Evolutionary conservation across 73 alveolate genomes (phyloP).

Genomic region (Stentor roeselii): DNA sequence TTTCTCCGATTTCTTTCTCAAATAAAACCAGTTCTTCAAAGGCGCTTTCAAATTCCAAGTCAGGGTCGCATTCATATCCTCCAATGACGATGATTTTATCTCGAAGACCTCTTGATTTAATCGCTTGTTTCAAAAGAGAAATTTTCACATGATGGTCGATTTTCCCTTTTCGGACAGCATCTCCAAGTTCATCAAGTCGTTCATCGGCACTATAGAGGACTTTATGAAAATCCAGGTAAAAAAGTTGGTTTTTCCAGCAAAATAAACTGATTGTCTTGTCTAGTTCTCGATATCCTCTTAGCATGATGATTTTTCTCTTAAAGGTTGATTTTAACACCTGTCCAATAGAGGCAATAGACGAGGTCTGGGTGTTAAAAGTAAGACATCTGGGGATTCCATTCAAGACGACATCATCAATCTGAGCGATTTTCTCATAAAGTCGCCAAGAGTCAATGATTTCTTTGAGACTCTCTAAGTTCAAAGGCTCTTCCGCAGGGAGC

Average conservation of each 20-base stretch:
- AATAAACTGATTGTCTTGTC: background rate
- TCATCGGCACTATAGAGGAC: background rate
- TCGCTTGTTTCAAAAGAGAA: background rate
- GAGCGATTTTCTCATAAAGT: constrained; percentile 10
- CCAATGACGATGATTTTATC: constrained; percentile 14
- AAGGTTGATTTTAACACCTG: background rate
- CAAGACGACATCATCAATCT: background rate
- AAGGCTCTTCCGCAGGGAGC: background rate
- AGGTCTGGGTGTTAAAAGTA: background rate
- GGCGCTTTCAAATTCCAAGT: constrained; percentile 30
- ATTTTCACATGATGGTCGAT: background rate
- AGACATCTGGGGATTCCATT: background rate
- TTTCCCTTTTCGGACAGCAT: background rate
- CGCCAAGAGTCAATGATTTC: background rate
- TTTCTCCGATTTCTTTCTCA: background rate
- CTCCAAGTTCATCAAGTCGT: background rate
- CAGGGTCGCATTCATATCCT: constrained; percentile 10
- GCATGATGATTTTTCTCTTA: background rate
- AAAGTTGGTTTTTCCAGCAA: constrained; percentile 23
- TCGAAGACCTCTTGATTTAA: background rate
- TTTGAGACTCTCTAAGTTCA: background rate
- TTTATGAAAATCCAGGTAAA: background rate
- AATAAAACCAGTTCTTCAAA: constrained; percentile 5
- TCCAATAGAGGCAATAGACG: background rate
- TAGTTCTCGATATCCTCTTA: background rate